Conservation (phyloP, 148 eudicot genomes). For the Camellia japonica region DNA sequence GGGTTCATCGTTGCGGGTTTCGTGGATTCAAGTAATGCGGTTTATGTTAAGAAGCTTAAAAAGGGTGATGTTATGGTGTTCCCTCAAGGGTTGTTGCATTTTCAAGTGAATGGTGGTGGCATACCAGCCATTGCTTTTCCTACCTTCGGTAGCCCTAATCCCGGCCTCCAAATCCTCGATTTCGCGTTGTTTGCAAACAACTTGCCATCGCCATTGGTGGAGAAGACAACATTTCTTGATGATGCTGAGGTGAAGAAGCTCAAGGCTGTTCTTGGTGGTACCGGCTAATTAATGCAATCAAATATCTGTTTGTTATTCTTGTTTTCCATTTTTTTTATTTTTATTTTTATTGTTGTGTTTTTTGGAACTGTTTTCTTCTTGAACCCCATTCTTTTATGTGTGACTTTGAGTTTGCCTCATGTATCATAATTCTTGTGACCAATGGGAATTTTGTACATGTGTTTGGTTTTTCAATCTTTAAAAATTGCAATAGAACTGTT, state of each 20-base stretch:
- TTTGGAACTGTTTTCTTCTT: background rate
- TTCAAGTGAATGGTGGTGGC: slow-evolving; percentile 60
- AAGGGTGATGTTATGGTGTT: slow-evolving; percentile 76
- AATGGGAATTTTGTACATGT: background rate
- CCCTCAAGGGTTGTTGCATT: slow-evolving; percentile 83
- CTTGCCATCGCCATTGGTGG: slow-evolving; percentile 54
- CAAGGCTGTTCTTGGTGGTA: slow-evolving; percentile 79
- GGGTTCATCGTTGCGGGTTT: slow-evolving; percentile 72
- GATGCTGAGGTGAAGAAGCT: slow-evolving; percentile 57
- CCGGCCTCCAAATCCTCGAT: slow-evolving; percentile 84
- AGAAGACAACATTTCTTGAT: slow-evolving; percentile 62
- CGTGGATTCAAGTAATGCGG: slow-evolving; percentile 48
- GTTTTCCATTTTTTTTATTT: background rate
- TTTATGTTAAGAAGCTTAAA: slow-evolving; percentile 44
- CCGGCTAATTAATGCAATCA: slow-evolving; percentile 24
- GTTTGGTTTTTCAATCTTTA: background rate
- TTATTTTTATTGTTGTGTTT: no score
- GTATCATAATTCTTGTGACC: slow-evolving; percentile 14
- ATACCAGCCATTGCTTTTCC: slow-evolving; percentile 45
- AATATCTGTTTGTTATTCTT: background rate
- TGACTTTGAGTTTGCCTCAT: background rate
- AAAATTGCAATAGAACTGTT: background rate
- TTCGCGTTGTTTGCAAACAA: slow-evolving; percentile 56
- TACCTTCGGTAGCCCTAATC: slow-evolving; percentile 54
- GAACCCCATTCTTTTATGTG: background rate